Evolutionary conservation across 306 rosid genomes (phyloP).

Genomic region (Potentilla sterilis): DNA sequence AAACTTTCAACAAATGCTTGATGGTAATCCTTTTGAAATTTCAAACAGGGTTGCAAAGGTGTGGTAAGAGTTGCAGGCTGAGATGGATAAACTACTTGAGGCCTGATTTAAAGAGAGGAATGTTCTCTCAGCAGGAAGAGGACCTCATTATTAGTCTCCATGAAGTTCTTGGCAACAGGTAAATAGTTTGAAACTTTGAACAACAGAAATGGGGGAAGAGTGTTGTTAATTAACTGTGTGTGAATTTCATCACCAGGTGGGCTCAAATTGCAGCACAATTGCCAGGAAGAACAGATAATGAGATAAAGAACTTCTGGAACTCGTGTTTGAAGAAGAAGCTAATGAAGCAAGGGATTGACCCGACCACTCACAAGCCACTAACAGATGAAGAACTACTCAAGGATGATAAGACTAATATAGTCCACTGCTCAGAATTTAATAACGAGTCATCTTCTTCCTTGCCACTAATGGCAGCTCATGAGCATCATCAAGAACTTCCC

Average conservation of each 20-base stretch:
- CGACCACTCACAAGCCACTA: constrained; percentile 77
- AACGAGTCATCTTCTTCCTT: constrained; percentile 11
- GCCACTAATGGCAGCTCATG: constrained; percentile 30
- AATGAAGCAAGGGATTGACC: constrained; percentile 92
- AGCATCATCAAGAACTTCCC: constrained; percentile 24
- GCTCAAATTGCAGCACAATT: constrained; percentile 94
- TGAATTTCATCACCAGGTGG: constrained; percentile 56
- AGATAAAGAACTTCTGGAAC: constrained; percentile 95
- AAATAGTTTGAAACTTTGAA: not conserved
- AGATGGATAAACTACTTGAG: constrained; percentile 93
- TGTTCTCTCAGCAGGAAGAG: constrained; percentile 87
- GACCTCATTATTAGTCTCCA: constrained; percentile 79
- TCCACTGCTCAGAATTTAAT: constrained; percentile 36
- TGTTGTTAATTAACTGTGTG: not conserved
- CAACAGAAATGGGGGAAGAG: constrained; percentile 13
- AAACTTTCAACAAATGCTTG: constrained; percentile 11
- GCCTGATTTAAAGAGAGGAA: constrained; percentile 89
- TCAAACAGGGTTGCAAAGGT: constrained; percentile 70
- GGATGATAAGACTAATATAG: constrained; percentile 30
- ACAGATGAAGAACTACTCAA: constrained; percentile 32
- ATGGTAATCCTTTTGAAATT: constrained; percentile 1
- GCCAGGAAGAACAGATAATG: constrained; percentile 97
- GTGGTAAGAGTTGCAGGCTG: constrained; percentile 91
- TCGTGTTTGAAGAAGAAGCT: constrained; percentile 92
- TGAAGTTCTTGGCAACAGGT: constrained; percentile 87